A percentile compares a stretch with the other conserved stretches of the same genome.
Conservation (phyloP, 176 grass and related monocot species). For the Themeda triandra region DNA sequence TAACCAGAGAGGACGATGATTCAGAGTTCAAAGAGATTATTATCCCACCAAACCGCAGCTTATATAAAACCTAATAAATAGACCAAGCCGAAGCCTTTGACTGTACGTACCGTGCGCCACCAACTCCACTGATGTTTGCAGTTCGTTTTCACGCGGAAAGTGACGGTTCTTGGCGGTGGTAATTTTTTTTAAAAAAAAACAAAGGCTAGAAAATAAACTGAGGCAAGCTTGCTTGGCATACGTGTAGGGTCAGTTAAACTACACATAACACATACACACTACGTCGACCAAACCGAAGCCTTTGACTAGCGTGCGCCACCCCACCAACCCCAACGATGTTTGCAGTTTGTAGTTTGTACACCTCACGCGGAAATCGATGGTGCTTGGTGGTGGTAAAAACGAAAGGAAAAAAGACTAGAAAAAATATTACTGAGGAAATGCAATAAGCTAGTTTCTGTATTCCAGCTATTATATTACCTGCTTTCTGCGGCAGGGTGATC, state of each 20-base stretch:
- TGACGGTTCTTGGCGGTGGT: too few species aligned
- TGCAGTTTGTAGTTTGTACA: not conserved
- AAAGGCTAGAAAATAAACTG: not conserved
- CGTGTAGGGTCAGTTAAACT: too few species aligned
- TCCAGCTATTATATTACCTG: not conserved
- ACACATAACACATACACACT: too few species aligned
- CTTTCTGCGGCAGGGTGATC: slow-evolving; percentile 51
- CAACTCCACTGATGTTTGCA: not conserved
- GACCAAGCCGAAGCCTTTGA: not conserved
- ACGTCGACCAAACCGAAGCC: too few species aligned
- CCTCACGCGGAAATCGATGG: not conserved
- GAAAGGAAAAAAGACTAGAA: too few species aligned
- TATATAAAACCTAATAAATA: not conserved
- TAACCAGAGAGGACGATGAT: not conserved
- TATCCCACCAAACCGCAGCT: not conserved
- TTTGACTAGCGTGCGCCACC: too few species aligned
- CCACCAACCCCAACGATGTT: not conserved
- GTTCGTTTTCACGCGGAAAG: not conserved
- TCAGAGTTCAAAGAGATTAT: not conserved
- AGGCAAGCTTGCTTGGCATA: too few species aligned
- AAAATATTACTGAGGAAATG: not conserved
- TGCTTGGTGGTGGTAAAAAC: too few species aligned
- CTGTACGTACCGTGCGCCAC: not conserved
- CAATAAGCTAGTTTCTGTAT: not conserved
- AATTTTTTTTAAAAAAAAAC: too few species aligned